Evolutionary conservation across 352 stramenopile genomes (phyloP).

Genomic region (Phytophthora hybrid): DNA sequence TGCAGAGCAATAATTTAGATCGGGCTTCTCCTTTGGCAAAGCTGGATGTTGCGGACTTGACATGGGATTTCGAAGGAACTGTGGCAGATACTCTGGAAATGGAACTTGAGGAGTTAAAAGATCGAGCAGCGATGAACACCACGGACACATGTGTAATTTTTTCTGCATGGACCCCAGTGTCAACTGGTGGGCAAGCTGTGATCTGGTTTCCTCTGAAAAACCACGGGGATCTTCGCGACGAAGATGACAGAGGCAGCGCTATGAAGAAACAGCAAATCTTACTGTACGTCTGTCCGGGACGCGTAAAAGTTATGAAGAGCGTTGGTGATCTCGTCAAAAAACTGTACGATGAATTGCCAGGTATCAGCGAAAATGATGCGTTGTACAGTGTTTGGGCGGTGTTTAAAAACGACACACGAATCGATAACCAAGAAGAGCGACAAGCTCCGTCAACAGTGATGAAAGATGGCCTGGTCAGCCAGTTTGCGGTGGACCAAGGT

Average conservation of each 20-base stretch:
- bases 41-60: constrained; percentile 57
- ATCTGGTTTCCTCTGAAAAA: constrained; percentile 51
- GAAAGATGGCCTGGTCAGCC: background rate
- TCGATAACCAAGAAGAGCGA: constrained; percentile 26
- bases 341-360: constrained; percentile 57
- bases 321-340: constrained; percentile 57
- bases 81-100: constrained; percentile 64
- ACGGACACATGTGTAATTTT: constrained; percentile 55
- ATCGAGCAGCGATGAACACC: constrained; percentile 30
- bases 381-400: constrained; percentile 60
- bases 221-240: background rate
- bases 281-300: constrained; percentile 68
- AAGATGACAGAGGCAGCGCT: background rate
- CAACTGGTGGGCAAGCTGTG: constrained; percentile 38
- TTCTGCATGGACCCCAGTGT: constrained; percentile 1
- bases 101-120: constrained; percentile 65
- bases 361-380: constrained; percentile 26
- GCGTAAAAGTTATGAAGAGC: constrained; percentile 75
- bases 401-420: constrained; percentile 3
- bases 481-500: background rate
- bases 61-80: constrained; percentile 65
- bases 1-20: constrained; percentile 25
- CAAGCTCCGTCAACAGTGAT: background rate
- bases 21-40: constrained; percentile 13
- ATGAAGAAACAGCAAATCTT: constrained; percentile 46